Evolutionary conservation across 345 rosid species (phyloP).

Genomic region (Brassica incana): DNA sequence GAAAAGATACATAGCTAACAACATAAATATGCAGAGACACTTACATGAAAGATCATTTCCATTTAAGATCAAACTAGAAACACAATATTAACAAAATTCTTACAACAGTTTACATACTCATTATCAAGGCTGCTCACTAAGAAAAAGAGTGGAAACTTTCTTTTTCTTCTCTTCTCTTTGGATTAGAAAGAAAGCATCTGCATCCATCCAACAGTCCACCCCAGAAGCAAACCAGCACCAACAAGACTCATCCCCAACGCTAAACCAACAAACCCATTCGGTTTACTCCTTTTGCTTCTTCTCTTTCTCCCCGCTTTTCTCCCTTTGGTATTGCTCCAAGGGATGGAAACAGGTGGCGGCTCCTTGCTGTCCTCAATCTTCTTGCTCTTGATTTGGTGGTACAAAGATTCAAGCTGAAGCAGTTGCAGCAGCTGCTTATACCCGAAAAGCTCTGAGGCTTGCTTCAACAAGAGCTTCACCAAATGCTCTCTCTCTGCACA

Average conservation of each 20-base stretch:
- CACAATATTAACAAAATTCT: constrained; percentile 36
- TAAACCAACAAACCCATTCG: constrained; percentile 50
- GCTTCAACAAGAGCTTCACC: constrained; percentile 76
- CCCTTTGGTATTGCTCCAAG: constrained; percentile 56
- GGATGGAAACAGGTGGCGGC: constrained; percentile 44
- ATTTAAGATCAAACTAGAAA: constrained; percentile 16
- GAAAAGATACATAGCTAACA: constrained; percentile 14
- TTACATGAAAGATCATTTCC: constrained; percentile 10
- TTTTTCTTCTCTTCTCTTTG: neutral
- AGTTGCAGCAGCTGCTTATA: constrained; percentile 90
- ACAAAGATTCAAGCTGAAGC: constrained; percentile 76
- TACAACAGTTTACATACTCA: constrained; percentile 27
- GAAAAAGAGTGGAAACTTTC: neutral
- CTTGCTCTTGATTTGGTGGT: constrained; percentile 57
- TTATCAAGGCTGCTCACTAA: neutral
- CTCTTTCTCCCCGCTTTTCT: constrained; percentile 42
- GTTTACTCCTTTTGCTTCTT: constrained; percentile 30
- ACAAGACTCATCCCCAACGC: constrained; percentile 85
- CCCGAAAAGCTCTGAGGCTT: constrained; percentile 92
- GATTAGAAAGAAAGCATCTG: constrained; percentile 69
- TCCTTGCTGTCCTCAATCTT: constrained; percentile 50
- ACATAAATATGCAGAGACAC: neutral
- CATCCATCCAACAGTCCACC: constrained; percentile 99
- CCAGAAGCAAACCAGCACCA: constrained; percentile 90
- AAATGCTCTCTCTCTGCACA: constrained; percentile 80